Base-by-base conservation (phyloP, 169 alveolate genomes). In the Plasmodium adleri region DNA sequence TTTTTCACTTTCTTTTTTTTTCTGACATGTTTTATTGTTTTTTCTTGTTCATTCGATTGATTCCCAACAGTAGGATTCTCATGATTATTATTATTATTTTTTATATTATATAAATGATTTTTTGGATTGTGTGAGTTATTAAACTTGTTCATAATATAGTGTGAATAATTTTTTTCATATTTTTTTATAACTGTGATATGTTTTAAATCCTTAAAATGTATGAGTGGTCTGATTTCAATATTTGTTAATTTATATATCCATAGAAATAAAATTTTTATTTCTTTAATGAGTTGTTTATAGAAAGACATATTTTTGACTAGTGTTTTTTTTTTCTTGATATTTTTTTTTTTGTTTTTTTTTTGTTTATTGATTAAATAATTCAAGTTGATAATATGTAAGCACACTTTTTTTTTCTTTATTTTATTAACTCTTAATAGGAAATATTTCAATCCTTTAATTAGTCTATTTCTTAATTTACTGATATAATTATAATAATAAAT, bases 181-280 rank as follows among this genome's bases (percentile, higher is more conserved):
- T 17, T n/a, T 60, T 80, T 68, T n/a, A 80, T 58, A 3, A 13
- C 12, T 9, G 90, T 26, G 43, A 80, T 68, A 58, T 52, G 45
- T 60, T 68, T 80, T 63, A 86, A 43, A 39, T 86, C 92, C 12
- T 86, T 20, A 67, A 86, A 86, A 22, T 54, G 26, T n/a, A 86
- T 70, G 13, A 86, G 24, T 32, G 92, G 92, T 3, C 92, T 54
- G 22, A 86, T 72, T 54, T 86, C 92, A 47, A 86, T 72, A 54
- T 72, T 72, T 20, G 92, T 72, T 54, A 72, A 52, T 59, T 86
- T 86, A n/a, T 72, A 64, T 3, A 86, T 13, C 92, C 92, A 86
- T 32, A 86, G 10, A 32, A 86, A 86, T 17, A 86, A 86, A 86
- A 72, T 54, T 24, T 86, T 86, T 7, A 86, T 43, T 86, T 86